A percentile compares a stretch with the other conserved stretches of the same genome.
phyloP scores from a whole-genome alignment of 176 grass and related monocot genomes.

The Cenchrus americanus region DNA sequence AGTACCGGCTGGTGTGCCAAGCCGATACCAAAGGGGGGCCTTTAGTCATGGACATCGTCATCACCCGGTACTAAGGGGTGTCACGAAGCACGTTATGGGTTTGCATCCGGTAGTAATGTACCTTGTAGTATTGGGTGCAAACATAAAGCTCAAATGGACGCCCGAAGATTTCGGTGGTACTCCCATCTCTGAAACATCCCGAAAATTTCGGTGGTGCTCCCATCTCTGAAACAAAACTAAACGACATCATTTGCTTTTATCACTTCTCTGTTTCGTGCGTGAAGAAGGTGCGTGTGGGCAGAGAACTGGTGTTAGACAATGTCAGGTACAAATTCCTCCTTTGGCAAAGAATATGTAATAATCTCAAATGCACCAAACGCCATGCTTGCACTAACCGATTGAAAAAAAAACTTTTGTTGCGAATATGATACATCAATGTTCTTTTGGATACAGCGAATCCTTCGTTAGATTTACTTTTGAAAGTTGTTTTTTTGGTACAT shows the following conservation, averaged over 20 bases:
- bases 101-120: too few species aligned
- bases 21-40: too few species aligned
- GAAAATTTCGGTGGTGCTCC: not conserved
- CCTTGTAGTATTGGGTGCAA: too few species aligned
- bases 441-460: not conserved
- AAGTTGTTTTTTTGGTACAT: not conserved
- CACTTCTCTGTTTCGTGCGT: not conserved
- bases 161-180: not conserved
- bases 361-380: not conserved
- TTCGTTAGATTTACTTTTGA: slow-evolving; percentile 1
- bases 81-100: too few species aligned
- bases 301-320: too few species aligned
- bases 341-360: not conserved
- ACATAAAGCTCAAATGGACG: too few species aligned
- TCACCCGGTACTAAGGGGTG: too few species aligned
- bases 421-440: not conserved
- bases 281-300: too few species aligned
- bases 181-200: not conserved
- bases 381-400: not conserved
- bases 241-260: not conserved
- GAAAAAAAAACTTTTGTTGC: not conserved
- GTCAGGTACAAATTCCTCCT: not conserved
- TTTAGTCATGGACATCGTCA: too few species aligned
- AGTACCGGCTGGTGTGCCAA: too few species aligned
- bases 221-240: not conserved